Percentiles rank a stretch among this genome's conserved stretches.
Evolutionary conservation across 2,329 filamentous ascomycete genomes (phyloP).

Genomic region (Aspergillus melleus): DNA sequence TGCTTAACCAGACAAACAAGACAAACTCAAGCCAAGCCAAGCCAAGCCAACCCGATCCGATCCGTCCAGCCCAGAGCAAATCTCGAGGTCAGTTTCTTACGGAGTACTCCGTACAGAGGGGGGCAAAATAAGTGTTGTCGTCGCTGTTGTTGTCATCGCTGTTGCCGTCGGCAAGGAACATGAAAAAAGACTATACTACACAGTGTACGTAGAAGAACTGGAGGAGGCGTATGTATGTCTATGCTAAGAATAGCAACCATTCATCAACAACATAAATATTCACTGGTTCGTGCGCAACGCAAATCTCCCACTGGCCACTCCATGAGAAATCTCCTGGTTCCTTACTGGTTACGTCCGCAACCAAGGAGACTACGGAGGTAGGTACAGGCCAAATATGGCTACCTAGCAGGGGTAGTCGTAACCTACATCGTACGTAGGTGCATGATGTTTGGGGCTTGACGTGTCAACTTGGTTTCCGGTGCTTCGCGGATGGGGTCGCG

Average conservation of each 20-base stretch:
- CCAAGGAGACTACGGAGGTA: not conserved
- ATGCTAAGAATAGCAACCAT: constrained; percentile 3
- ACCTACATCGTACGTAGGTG: not conserved
- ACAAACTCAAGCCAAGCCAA: not conserved
- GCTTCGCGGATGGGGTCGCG: not conserved
- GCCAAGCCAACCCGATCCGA: not conserved
- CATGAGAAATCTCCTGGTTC: no score
- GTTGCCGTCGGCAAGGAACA: not conserved
- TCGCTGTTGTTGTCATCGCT: not conserved
- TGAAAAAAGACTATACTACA: not conserved
- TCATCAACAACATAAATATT: not conserved
- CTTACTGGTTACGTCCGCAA: no score
- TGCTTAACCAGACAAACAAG: not conserved
- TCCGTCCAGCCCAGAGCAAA: not conserved
- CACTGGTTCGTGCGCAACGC: not conserved
- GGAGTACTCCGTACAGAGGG: not conserved
- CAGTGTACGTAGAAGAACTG: not conserved
- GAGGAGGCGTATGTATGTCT: not conserved
- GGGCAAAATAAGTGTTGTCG: not conserved
- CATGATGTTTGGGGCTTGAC: constrained; percentile 1
- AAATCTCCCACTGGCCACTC: not conserved
- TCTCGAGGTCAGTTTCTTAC: no score
- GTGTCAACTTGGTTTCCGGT: not conserved
- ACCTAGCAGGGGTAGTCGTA: no score
- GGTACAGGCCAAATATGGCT: not conserved